These are phyloP conservation scores for Mycena belliarum DNA, from an alignment of 768 basidiomycete species.

Conservation along the genomic window DNA sequence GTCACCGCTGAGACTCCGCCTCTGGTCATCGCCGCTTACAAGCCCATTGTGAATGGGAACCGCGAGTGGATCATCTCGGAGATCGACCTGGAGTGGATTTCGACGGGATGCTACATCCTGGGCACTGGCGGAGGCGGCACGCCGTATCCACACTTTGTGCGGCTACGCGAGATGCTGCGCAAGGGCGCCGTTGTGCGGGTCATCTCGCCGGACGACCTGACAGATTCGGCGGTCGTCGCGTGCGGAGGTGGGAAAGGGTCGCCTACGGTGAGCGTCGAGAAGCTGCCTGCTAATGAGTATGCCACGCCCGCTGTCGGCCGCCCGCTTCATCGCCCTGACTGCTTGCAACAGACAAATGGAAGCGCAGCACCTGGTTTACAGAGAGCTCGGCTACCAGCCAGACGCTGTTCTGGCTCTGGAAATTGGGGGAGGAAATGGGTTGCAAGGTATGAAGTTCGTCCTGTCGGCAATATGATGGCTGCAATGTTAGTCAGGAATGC, in stretches of 20 bases:
- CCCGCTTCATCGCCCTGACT: neutral
- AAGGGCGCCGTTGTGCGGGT: conserved; percentile 42
- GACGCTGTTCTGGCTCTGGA: conserved; percentile 35
- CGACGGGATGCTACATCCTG: conserved; percentile 54
- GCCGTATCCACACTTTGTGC: conserved; percentile 46
- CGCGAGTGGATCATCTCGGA: conserved; percentile 41
- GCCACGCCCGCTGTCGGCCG: neutral
- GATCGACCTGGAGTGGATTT: conserved; percentile 49
- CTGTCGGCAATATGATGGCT: neutral
- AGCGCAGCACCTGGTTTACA: conserved; percentile 19
- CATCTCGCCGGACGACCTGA: conserved; percentile 38
- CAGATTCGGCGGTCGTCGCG: conserved; percentile 38
- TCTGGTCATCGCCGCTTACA: conserved; percentile 28
- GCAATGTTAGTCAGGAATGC: neutral
- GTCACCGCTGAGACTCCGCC: conserved; percentile 15
- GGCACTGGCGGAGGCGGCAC: conserved; percentile 60
- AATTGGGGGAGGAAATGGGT: conserved; percentile 40
- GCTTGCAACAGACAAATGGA: conserved; percentile 14
- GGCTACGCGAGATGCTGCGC: conserved; percentile 48
- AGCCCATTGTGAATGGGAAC: conserved; percentile 9
- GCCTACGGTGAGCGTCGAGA: conserved; percentile 39
- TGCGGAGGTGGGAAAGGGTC: conserved; percentile 41
- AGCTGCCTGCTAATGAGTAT: conserved; percentile 37
- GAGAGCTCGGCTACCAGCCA: conserved; percentile 19
- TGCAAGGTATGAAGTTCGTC: conserved; percentile 31